Evolutionary conservation across 169 alveolate genomes (phyloP).

Genomic region (Hepatocystis sp.): DNA sequence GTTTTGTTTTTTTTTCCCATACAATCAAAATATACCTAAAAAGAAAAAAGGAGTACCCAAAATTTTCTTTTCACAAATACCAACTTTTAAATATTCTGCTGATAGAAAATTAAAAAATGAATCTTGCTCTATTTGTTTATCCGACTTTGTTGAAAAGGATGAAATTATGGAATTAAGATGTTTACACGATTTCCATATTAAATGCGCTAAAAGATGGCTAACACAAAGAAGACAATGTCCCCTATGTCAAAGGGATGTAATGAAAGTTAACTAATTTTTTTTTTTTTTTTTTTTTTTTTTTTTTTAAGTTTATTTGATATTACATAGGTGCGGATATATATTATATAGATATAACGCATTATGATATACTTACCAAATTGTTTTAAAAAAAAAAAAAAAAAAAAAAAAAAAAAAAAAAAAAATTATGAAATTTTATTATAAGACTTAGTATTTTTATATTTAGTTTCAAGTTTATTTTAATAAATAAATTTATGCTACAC

Average conservation of each 20-base stretch:
- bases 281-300: too few species aligned
- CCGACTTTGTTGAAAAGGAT: slow-evolving; percentile 79
- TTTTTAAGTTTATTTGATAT: too few species aligned
- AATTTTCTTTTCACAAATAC: slow-evolving; percentile 41
- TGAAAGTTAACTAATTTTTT: slow-evolving; percentile 27
- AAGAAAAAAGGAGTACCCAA: slow-evolving; percentile 71
- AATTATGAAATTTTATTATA: too few species aligned
- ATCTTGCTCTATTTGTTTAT: slow-evolving; percentile 84
- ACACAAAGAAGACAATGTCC: slow-evolving; percentile 81
- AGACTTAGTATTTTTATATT: too few species aligned
- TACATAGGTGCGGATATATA: too few species aligned
- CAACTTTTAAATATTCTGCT: slow-evolving; percentile 62
- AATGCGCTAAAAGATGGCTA: slow-evolving; percentile 84
- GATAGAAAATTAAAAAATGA: slow-evolving; percentile 52
- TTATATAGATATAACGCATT: too few species aligned
- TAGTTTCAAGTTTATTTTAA: too few species aligned
- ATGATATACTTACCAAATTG: too few species aligned
- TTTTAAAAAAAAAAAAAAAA: too few species aligned
- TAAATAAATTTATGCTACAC: too few species aligned
- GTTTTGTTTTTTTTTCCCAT: slow-evolving; percentile 75
- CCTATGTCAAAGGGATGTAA: slow-evolving; percentile 78
- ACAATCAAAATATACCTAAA: slow-evolving; percentile 69
- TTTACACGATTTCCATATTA: slow-evolving; percentile 81
- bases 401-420: too few species aligned
- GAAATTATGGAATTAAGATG: slow-evolving; percentile 77